A percentile compares a stretch with the other conserved stretches of the same genome.
phyloP scores from a whole-genome alignment of 805 yeast genomes.

The Sugiyamaella lignohabitans region DNA sequence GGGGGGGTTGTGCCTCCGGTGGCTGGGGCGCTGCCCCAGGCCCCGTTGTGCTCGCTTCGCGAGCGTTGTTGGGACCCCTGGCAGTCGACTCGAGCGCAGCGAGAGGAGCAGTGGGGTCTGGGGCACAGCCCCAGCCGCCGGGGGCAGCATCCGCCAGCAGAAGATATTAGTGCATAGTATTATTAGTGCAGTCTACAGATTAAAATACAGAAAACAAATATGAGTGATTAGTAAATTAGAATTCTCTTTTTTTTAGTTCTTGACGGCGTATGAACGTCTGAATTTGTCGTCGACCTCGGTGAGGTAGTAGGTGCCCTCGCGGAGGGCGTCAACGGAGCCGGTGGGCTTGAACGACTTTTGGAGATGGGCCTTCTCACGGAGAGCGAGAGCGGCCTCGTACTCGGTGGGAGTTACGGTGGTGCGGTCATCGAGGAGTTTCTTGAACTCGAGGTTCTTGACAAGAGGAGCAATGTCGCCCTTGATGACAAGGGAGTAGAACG shows the following conservation, averaged over 20 bases:
- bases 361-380: conserved; percentile 87
- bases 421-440: conserved; percentile 62
- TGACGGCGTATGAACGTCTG: conserved; percentile 74
- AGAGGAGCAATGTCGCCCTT: conserved; percentile 73
- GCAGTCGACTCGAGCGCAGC: too few species aligned
- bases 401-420: conserved; percentile 61
- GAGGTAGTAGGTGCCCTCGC: conserved; percentile 76
- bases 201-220: too few species aligned
- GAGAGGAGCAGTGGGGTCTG: too few species aligned
- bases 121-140: too few species aligned
- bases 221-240: too few species aligned
- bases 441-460: conserved; percentile 57
- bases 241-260: conserved; percentile 52
- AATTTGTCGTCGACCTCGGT: conserved; percentile 77
- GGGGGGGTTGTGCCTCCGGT: too few species aligned
- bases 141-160: too few species aligned
- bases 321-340: conserved; percentile 68
- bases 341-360: conserved; percentile 72
- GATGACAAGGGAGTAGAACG: conserved; percentile 73
- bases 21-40: too few species aligned
- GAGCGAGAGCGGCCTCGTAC: conserved; percentile 71
- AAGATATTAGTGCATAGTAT: too few species aligned
- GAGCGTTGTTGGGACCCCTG: too few species aligned
- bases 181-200: too few species aligned
- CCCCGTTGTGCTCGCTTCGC: too few species aligned